Evolutionary conservation across 2,329 filamentous ascomycete species (phyloP).

Genomic region (Fusarium clavum): DNA sequence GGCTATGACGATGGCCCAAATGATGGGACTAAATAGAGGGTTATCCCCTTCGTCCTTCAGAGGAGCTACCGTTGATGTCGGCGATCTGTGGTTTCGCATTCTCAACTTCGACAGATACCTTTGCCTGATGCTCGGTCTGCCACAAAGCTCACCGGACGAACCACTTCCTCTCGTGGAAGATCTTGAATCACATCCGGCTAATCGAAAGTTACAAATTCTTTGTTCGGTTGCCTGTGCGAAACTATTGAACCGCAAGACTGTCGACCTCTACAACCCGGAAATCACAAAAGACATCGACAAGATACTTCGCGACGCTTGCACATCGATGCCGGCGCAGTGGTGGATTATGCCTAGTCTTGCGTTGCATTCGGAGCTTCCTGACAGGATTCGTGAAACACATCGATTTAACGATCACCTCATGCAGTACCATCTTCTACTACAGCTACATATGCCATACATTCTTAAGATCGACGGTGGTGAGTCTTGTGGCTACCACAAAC

Average conservation of each 20-base stretch:
- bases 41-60: constrained; percentile 21
- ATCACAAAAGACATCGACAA: constrained; percentile 57
- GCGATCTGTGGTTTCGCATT: constrained; percentile 60
- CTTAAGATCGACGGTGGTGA: constrained; percentile 52
- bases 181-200: constrained; percentile 49
- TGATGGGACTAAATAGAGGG: constrained; percentile 52
- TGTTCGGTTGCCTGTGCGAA: constrained; percentile 56
- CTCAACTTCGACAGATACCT: constrained; percentile 60
- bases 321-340: constrained; percentile 58
- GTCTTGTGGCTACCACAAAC: constrained; percentile 60
- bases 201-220: constrained; percentile 59
- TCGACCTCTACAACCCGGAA: constrained; percentile 35
- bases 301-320: constrained; percentile 58
- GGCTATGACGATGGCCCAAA: constrained; percentile 58
- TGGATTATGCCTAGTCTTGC: constrained; percentile 55
- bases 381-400: constrained; percentile 46
- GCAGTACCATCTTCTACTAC: constrained; percentile 62
- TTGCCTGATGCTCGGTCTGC: constrained; percentile 60
- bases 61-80: constrained; percentile 44
- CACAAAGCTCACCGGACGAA: constrained; percentile 55
- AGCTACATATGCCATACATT: constrained; percentile 66
- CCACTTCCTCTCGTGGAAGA: constrained; percentile 49
- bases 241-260: constrained; percentile 61
- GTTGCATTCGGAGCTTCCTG: constrained; percentile 21
- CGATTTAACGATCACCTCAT: constrained; percentile 60